phyloP scores from a whole-genome alignment of 2,329 filamentous ascomycete genomes.

The Penicillium polonicum region DNA sequence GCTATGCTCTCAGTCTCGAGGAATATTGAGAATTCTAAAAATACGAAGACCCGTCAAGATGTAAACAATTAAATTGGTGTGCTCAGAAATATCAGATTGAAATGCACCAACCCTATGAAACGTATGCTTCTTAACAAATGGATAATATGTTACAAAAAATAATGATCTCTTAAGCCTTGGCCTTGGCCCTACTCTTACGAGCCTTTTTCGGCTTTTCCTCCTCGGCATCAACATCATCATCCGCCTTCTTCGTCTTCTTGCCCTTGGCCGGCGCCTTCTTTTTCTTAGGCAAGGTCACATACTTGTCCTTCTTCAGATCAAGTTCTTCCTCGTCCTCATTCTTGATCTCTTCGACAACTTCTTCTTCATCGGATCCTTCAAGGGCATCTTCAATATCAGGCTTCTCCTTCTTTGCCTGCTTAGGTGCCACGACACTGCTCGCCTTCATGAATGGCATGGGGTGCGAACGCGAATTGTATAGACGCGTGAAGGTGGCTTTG shows the following conservation, averaged over 20 bases:
- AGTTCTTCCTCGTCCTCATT: slow-evolving; percentile 71
- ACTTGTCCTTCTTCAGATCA: slow-evolving; percentile 93
- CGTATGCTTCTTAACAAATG: neutral
- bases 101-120: neutral
- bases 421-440: slow-evolving; percentile 69
- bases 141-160: slow-evolving; percentile 12
- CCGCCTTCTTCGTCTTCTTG: slow-evolving; percentile 36
- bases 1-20: neutral
- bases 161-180: slow-evolving; percentile 18
- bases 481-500: slow-evolving; percentile 84
- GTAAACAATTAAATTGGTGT: neutral
- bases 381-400: slow-evolving; percentile 96
- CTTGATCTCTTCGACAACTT: slow-evolving; percentile 54
- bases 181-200: slow-evolving; percentile 32
- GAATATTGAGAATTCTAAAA: neutral
- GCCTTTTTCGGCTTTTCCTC: slow-evolving; percentile 57
- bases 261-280: slow-evolving; percentile 49
- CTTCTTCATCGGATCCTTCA: slow-evolving; percentile 81
- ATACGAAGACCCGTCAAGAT: neutral
- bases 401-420: slow-evolving; percentile 68
- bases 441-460: slow-evolving; percentile 97
- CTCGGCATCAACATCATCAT: slow-evolving; percentile 47
- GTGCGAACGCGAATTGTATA: slow-evolving; percentile 84
- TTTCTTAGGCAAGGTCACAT: slow-evolving; percentile 88
- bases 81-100: neutral